Evolutionary conservation across 208 protist species (phyloP), one percentile per base, ranked within the genome.

Genomic region (Crithidia fasciculata): DNA sequence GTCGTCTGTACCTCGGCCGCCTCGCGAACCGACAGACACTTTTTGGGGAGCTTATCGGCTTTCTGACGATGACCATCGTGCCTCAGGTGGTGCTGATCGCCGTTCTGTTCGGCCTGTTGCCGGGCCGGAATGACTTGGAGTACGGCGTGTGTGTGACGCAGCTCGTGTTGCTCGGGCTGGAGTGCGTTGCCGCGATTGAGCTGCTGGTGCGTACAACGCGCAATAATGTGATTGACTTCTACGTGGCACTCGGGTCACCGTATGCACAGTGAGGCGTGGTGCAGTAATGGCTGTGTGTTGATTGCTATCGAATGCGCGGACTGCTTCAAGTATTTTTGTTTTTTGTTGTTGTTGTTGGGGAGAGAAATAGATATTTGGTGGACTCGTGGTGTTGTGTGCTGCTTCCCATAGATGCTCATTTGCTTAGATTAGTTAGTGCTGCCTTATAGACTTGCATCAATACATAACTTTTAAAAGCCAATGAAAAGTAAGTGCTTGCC

Each of bases 161-260:
- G 74, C 61, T 93, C 8, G 78, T 93, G 12, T 53, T 96, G 4
- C 63, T 93, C 16, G 47, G 57, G 3, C 16, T 76, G 8, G 89
- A 96, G 76, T 65, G 39, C 5, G 18, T 92, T 0, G 76, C 77
- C 4, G 72, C 81, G 18, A 54, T 77, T 15, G 57, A 66, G 15
- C 49, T 89, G 19, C n/a, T 90, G 16, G 36, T 58, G 43, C 84
- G 78, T 10, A 55, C 94, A 0, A 82, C 83, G 16, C 63, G 81
- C 10, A 82, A 91, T 62, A 94, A 92, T 68, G 82, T 84, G 19
- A 72, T 96, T 61, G 83, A 96, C 70, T 94, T 87, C 62, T 94
- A 90, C 74, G 82, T 93, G 0, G 72, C 69, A 0, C 76, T 92
- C 15, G 63, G 50, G 28, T 72, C 70, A 15, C 54, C 72, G 13